These are phyloP conservation scores for Trametes pubescens DNA, from an alignment of 1,284 basidiomycete species.

Conservation along the genomic window DNA sequence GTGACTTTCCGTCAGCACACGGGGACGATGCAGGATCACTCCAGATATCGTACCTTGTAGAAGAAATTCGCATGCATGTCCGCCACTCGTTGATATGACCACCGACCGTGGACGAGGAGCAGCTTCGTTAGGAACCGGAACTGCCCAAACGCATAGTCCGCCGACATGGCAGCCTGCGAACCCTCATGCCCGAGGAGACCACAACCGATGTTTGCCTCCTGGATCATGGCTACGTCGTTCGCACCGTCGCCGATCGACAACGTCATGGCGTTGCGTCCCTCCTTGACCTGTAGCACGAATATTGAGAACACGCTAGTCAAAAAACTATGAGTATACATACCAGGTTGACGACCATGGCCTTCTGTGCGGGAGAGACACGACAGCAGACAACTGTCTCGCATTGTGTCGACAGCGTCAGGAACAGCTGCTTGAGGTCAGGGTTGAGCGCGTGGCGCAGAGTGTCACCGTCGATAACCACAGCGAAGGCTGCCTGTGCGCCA, in stretches of 20 bases:
- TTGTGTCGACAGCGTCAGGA: slow-evolving; percentile 93
- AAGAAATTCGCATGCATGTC: slow-evolving; percentile 99
- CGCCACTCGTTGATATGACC: slow-evolving; percentile 97
- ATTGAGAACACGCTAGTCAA: background rate
- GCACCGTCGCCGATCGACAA: slow-evolving; percentile 97
- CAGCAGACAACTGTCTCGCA: slow-evolving; percentile 98
- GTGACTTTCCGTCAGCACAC: slow-evolving; percentile 11
- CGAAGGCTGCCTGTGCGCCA: slow-evolving; percentile 79
- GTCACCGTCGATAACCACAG: slow-evolving; percentile 97
- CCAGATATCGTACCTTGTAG: slow-evolving; percentile 77
- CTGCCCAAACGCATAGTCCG: slow-evolving; percentile 98
- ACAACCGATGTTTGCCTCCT: slow-evolving; percentile 97
- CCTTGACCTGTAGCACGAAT: slow-evolving; percentile 75
- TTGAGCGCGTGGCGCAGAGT: slow-evolving; percentile 87
- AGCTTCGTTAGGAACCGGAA: slow-evolving; percentile 95
- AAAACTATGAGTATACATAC: slow-evolving; percentile 51
- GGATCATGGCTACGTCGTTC: slow-evolving; percentile 97
- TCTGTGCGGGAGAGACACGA: slow-evolving; percentile 96
- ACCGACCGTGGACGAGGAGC: slow-evolving; percentile 93
- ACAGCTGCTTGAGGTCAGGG: slow-evolving; percentile 82
- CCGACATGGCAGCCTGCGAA: slow-evolving; percentile 98
- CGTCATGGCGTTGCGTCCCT: slow-evolving; percentile 95
- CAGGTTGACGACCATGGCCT: slow-evolving; percentile 93
- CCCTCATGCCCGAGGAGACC: slow-evolving; percentile 95
- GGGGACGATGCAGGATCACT: background rate